Conservation (phyloP, 2,329 filamentous ascomycete species). For the Pseudocercospora macadamiae region DNA sequence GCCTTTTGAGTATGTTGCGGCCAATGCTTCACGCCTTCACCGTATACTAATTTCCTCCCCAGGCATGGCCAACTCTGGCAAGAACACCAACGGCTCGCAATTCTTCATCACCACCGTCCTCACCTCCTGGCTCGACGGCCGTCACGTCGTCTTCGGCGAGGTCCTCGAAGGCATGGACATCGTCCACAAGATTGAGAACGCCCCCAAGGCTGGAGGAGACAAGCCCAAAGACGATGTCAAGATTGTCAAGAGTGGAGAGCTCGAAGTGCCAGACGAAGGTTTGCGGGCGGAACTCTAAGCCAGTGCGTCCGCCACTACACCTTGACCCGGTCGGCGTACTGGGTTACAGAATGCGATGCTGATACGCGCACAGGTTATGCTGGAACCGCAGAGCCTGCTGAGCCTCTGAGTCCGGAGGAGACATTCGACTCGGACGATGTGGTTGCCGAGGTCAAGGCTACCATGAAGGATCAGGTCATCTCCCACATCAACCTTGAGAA, state of each 20-base stretch:
- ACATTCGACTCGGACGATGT: constrained; percentile 15
- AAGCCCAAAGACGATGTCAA: constrained; percentile 71
- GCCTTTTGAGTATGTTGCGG: constrained; percentile 64
- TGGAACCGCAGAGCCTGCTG: constrained; percentile 46
- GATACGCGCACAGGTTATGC: constrained; percentile 44
- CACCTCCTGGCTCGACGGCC: constrained; percentile 80
- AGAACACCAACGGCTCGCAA: constrained; percentile 85
- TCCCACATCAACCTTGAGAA: constrained; percentile 22
- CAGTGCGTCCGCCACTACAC: constrained; percentile 28
- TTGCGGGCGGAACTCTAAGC: constrained; percentile 85
- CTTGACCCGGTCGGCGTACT: constrained; percentile 13
- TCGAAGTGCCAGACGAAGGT: constrained; percentile 86
- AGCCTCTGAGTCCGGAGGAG: constrained; percentile 48
- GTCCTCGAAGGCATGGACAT: constrained; percentile 84
- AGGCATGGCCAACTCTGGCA: constrained; percentile 83
- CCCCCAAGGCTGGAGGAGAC: constrained; percentile 63
- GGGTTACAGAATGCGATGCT: constrained; percentile 10
- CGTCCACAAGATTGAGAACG: constrained; percentile 76
- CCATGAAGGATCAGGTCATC: constrained; percentile 19
- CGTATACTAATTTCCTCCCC: constrained; percentile 7
- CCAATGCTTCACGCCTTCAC: too few species aligned
- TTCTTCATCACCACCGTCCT: constrained; percentile 89
- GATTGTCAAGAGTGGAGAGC: constrained; percentile 82
- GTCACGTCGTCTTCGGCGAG: constrained; percentile 86
- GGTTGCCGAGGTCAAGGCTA: constrained; percentile 13